These are phyloP conservation scores for Sporisorium scitamineum DNA, from an alignment of 1,284 basidiomycete species.

Conservation along the genomic window DNA sequence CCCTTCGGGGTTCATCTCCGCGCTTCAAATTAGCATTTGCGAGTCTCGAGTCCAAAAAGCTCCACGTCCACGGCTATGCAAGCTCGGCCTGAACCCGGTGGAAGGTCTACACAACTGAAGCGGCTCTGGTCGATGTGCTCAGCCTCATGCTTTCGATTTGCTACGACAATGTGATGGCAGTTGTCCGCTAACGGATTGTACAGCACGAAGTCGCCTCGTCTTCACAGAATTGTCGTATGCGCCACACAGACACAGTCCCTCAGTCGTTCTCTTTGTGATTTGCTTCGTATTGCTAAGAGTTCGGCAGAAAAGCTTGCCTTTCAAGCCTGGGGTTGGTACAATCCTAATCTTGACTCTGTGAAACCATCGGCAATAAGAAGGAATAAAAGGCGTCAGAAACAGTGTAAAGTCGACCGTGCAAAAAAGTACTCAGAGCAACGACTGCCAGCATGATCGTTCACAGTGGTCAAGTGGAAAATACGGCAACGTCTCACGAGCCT, in stretches of 20 bases:
- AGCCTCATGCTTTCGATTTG: not conserved
- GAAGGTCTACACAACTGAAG: not conserved
- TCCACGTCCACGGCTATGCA: not conserved
- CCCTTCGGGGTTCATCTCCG: not conserved
- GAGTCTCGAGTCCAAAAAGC: not conserved
- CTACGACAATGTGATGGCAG: not conserved
- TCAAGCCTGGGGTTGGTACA: too few relatives aligned
- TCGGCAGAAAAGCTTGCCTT: not conserved
- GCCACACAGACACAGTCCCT: not conserved
- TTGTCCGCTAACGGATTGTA: not conserved
- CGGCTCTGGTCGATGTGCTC: not conserved
- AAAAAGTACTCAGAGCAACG: not conserved
- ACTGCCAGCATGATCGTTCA: not conserved
- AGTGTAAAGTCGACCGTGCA: not conserved
- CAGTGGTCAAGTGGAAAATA: not conserved
- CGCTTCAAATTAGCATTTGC: not conserved
- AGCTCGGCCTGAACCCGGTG: not conserved
- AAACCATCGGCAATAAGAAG: not conserved
- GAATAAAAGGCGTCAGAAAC: not conserved
- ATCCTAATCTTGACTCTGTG: slow-evolving; percentile 2
- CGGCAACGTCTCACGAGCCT: not conserved
- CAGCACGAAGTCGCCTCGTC: not conserved
- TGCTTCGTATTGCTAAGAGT: not conserved
- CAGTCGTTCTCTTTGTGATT: not conserved
- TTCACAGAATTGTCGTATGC: not conserved